Conservation (phyloP, 2,329 filamentous ascomycete species). For the Cladophialophora exuberans region DNA sequence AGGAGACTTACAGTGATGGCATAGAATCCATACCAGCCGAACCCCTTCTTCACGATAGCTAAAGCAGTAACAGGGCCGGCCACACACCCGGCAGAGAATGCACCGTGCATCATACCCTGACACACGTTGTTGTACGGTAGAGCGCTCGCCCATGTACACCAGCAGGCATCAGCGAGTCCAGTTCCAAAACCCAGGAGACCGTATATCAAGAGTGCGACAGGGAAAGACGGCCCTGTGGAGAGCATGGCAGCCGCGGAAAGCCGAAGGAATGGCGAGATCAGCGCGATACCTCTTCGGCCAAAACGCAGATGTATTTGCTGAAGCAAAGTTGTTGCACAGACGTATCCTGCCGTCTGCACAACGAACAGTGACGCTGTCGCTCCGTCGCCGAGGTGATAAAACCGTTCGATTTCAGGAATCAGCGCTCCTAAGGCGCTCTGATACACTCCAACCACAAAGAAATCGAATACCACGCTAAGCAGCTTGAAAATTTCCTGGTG, state of each 20-base stretch:
- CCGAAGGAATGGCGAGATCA: constrained; percentile 44
- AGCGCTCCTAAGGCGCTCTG: constrained; percentile 24
- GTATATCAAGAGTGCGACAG: constrained; percentile 38
- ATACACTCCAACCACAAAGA: constrained; percentile 8
- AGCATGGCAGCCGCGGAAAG: constrained; percentile 38
- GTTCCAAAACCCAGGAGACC: constrained; percentile 42
- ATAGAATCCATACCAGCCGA: constrained; percentile 47
- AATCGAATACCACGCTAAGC: constrained; percentile 10
- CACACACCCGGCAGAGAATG: constrained; percentile 45
- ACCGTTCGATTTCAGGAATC: constrained; percentile 41
- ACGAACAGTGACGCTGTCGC: constrained; percentile 52
- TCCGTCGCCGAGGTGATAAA: constrained; percentile 49
- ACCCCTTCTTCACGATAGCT: constrained; percentile 34
- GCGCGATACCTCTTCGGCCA: constrained; percentile 50
- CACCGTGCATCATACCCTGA: constrained; percentile 47
- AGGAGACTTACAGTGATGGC: constrained; percentile 42
- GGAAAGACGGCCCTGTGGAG: constrained; percentile 39
- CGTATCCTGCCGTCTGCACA: constrained; percentile 48
- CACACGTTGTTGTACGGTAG: constrained; percentile 46
- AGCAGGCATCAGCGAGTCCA: constrained; percentile 49
- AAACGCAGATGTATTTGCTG: constrained; percentile 43
- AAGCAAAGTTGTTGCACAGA: constrained; percentile 46
- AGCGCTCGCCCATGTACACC: constrained; percentile 51
- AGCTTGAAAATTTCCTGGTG: constrained; percentile 12
- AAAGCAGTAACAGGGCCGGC: constrained; percentile 43